phyloP scores from a whole-genome alignment of 768 basidiomycete genomes.

The Filobasidium floriforme region DNA sequence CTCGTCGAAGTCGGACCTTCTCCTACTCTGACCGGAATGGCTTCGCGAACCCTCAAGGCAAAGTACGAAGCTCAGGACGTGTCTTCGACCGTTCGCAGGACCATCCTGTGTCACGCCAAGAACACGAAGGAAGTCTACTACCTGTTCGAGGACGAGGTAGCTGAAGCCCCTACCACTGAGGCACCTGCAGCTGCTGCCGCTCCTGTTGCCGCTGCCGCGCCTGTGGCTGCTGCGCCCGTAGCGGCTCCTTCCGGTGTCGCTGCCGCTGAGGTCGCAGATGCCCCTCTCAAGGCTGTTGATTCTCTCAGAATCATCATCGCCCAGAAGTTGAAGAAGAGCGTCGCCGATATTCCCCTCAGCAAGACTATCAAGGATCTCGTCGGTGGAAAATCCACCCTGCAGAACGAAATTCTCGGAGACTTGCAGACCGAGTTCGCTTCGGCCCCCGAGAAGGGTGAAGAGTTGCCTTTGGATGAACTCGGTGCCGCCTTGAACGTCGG shows the following conservation, averaged over 20 bases:
- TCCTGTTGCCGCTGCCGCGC: constrained; percentile 45
- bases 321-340: constrained; percentile 94
- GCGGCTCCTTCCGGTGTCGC: constrained; percentile 49
- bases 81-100: constrained; percentile 66
- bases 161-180: constrained; percentile 44
- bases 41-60: constrained; percentile 42
- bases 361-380: constrained; percentile 99
- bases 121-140: constrained; percentile 96
- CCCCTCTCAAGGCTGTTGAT: constrained; percentile 81
- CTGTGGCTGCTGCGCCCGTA: constrained; percentile 45
- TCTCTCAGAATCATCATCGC: constrained; percentile 81
- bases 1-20: constrained; percentile 94
- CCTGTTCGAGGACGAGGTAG: constrained; percentile 82
- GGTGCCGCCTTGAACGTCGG: constrained; percentile 74
- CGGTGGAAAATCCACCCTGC: constrained; percentile 94
- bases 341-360: constrained; percentile 75
- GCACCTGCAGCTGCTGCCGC: constrained; percentile 46
- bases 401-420: constrained; percentile 97
- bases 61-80: constrained; percentile 90
- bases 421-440: constrained; percentile 89
- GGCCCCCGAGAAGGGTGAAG: constrained; percentile 97
- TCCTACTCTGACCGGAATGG: constrained; percentile 76
- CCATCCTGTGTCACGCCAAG: constrained; percentile 88
- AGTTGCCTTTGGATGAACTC: constrained; percentile 90
- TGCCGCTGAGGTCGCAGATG: constrained; percentile 74